phyloP scores from a whole-genome alignment of 2,329 filamentous ascomycete species.

The Hirsutella thompsonii region DNA sequence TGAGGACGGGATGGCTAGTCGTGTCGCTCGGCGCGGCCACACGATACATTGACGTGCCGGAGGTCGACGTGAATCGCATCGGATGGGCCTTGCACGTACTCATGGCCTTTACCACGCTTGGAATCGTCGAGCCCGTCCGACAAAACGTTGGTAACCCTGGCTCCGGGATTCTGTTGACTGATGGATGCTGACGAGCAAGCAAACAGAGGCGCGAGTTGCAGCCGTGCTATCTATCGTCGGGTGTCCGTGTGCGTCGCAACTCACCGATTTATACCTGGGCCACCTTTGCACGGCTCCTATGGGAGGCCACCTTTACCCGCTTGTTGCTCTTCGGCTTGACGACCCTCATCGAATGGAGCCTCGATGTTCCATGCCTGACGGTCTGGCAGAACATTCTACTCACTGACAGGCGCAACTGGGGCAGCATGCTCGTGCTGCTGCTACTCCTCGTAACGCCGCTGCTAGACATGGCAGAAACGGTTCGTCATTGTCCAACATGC shows the following conservation, averaged over 20 bases:
- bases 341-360: neutral
- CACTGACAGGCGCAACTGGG: neutral
- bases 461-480: neutral
- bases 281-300: neutral
- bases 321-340: neutral
- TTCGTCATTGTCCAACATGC: neutral
- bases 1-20: neutral
- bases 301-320: neutral
- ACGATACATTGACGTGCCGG: neutral
- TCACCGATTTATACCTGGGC: neutral
- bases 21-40: neutral
- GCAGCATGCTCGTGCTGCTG: neutral
- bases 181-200: no score
- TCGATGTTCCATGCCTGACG: neutral
- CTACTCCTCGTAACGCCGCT: neutral
- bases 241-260: no score
- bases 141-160: neutral
- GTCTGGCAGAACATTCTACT: neutral
- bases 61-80: neutral
- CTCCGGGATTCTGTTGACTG: no score
- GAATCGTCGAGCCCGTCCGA: neutral
- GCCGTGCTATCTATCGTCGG: neutral
- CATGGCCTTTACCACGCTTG: neutral
- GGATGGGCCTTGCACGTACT: neutral
- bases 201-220: neutral